Evolutionary conservation across 2,329 filamentous ascomycete species (phyloP).

Genomic region (Cyphellophora attinorum): DNA sequence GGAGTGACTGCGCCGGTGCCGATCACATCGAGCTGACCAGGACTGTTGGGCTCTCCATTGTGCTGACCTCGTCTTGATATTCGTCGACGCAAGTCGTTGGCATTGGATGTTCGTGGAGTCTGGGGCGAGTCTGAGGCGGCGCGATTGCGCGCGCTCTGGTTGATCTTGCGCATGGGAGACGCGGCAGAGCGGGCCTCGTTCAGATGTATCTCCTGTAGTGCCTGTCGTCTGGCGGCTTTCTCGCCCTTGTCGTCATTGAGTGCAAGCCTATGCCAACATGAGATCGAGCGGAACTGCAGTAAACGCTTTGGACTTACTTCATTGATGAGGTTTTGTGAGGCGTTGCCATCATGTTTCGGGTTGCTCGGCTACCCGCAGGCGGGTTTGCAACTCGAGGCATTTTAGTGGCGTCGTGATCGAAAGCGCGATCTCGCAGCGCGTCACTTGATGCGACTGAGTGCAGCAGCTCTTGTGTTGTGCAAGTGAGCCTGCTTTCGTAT

Average conservation of each 20-base stretch:
- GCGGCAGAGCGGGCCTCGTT: constrained; percentile 80
- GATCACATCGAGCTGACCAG: constrained; percentile 11
- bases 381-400: constrained; percentile 30
- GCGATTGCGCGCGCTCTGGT: constrained; percentile 41
- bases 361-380: constrained; percentile 31
- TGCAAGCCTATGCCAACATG: constrained; percentile 57
- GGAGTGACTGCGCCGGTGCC: constrained; percentile 12
- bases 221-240: constrained; percentile 81
- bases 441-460: no score
- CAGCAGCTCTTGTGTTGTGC: no score
- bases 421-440: no score
- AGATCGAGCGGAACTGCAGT: background rate
- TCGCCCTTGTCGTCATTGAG: constrained; percentile 93
- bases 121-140: constrained; percentile 45
- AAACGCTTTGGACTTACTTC: constrained; percentile 41
- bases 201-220: constrained; percentile 80
- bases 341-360: constrained; percentile 35
- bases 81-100: background rate
- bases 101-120: constrained; percentile 40
- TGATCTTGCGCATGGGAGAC: constrained; percentile 59
- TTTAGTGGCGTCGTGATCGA: no score
- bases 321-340: constrained; percentile 45
- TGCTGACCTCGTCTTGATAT: background rate
- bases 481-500: no score
- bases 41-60: constrained; percentile 2